A percentile compares a stretch with the other conserved stretches of the same genome.
Conservation (phyloP, 352 stramenopile species). For the Globisporangium carolinianum region DNA sequence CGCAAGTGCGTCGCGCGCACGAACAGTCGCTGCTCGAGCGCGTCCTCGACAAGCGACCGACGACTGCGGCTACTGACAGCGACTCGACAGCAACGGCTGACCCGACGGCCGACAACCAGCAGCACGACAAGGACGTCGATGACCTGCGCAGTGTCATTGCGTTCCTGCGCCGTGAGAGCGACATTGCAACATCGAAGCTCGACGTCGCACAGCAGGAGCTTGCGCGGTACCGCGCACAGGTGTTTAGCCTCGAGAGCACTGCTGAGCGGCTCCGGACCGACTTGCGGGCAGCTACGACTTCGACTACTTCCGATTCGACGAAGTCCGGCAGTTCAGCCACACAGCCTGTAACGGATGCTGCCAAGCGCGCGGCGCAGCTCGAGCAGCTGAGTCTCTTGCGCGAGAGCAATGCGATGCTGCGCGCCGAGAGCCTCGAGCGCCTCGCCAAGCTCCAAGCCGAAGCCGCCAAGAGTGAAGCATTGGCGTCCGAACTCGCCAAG, state of each 20-base stretch:
- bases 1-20: constrained; percentile 51
- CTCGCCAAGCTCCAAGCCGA: constrained; percentile 44
- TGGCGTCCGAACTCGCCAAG: constrained; percentile 49
- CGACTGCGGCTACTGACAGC: neutral
- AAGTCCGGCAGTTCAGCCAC: neutral
- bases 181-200: constrained; percentile 62
- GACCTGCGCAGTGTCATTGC: constrained; percentile 67
- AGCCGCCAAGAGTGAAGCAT: constrained; percentile 31
- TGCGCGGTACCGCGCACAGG: constrained; percentile 44
- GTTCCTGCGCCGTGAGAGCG: constrained; percentile 60
- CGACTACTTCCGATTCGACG: neutral
- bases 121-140: constrained; percentile 56
- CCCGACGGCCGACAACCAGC: constrained; percentile 3
- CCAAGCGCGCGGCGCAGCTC: constrained; percentile 55
- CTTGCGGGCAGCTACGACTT: constrained; percentile 28
- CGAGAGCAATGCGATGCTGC: constrained; percentile 74
- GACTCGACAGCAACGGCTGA: neutral
- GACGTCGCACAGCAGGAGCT: constrained; percentile 65
- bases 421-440: constrained; percentile 62
- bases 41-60: constrained; percentile 3
- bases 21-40: constrained; percentile 43
- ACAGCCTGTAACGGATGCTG: constrained; percentile 14
- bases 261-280: constrained; percentile 52
- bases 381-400: constrained; percentile 71
- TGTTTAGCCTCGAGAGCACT: constrained; percentile 50